Conservation (phyloP, 2,329 filamentous ascomycete genomes). For the Colletotrichum incanum region DNA sequence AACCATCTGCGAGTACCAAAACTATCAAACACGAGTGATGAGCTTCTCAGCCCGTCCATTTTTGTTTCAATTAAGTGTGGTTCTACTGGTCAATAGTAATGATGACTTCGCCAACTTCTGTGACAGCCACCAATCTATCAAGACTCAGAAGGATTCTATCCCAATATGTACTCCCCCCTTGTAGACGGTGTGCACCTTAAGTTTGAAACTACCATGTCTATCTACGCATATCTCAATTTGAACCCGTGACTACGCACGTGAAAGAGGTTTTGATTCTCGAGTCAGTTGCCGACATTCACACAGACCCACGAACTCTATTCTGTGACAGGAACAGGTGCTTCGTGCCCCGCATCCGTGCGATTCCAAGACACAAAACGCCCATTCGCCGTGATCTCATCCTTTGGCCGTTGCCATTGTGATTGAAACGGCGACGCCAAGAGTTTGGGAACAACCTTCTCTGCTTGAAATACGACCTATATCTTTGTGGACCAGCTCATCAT, state of each 20-base stretch:
- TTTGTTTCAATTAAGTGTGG: not conserved
- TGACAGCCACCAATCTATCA: not conserved
- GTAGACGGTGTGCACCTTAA: not conserved
- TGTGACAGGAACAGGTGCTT: slow-evolving; percentile 19
- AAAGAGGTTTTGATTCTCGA: not conserved
- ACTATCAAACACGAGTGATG: not conserved
- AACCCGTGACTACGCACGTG: not conserved
- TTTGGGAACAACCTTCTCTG: slow-evolving; percentile 14
- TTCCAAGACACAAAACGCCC: slow-evolving; percentile 1
- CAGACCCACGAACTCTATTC: slow-evolving; percentile 8
- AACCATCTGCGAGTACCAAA: not conserved
- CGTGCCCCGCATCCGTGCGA: slow-evolving; percentile 27
- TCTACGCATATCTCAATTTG: not conserved
- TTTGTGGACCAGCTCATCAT: not conserved
- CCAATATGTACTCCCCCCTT: not conserved
- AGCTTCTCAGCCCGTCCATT: no score
- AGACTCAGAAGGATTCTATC: not conserved
- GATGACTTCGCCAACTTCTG: not conserved
- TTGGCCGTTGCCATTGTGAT: not conserved
- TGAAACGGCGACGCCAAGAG: not conserved
- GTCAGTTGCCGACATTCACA: slow-evolving; percentile 12
- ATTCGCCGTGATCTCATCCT: not conserved
- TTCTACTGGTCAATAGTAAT: not conserved
- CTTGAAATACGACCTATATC: not conserved
- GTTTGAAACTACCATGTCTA: not conserved